These are phyloP conservation scores for Entophlyctis helioformis DNA, from an alignment of 192 early-diverging fungal species.

Conservation along the genomic window DNA sequence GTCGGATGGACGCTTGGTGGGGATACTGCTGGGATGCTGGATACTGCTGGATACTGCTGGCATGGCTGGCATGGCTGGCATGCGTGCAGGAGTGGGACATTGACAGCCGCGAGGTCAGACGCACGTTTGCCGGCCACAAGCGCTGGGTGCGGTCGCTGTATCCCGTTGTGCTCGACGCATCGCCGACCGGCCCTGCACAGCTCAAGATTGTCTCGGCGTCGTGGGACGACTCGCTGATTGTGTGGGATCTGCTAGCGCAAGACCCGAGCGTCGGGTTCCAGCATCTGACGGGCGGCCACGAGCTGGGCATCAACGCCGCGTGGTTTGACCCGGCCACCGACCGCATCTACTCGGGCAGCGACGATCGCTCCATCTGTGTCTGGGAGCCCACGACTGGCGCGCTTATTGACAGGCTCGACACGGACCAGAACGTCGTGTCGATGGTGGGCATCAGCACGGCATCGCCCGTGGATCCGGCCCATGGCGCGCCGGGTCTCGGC, in stretches of 20 bases:
- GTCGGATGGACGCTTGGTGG: too few relatives aligned
- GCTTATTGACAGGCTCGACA: too few relatives aligned
- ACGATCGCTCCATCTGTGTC: slow-evolving; percentile 2
- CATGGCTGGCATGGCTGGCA: too few relatives aligned
- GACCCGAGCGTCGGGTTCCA: background rate
- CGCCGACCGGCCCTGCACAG: background rate
- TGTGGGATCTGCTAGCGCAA: slow-evolving; percentile 6
- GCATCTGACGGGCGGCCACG: slow-evolving; percentile 2
- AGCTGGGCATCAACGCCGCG: slow-evolving; percentile 7
- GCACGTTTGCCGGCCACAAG: slow-evolving; percentile 7
- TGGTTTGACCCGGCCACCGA: background rate
- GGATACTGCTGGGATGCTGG: too few relatives aligned
- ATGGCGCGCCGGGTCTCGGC: too few relatives aligned
- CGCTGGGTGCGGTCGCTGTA: background rate
- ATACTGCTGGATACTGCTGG: too few relatives aligned
- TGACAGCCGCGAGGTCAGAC: slow-evolving; percentile 3
- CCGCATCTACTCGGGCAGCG: slow-evolving; percentile 3
- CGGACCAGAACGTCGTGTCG: too few relatives aligned
- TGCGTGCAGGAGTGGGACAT: background rate
- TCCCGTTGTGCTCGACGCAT: too few relatives aligned
- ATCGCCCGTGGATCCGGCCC: too few relatives aligned
- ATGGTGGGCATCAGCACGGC: too few relatives aligned
- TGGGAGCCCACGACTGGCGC: too few relatives aligned
- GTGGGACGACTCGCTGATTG: slow-evolving; percentile 8
- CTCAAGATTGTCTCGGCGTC: slow-evolving; percentile 4